These are phyloP conservation scores for Parastagonospora nodorum DNA, from an alignment of 2,329 filamentous ascomycete genomes.

Conservation along the genomic window DNA sequence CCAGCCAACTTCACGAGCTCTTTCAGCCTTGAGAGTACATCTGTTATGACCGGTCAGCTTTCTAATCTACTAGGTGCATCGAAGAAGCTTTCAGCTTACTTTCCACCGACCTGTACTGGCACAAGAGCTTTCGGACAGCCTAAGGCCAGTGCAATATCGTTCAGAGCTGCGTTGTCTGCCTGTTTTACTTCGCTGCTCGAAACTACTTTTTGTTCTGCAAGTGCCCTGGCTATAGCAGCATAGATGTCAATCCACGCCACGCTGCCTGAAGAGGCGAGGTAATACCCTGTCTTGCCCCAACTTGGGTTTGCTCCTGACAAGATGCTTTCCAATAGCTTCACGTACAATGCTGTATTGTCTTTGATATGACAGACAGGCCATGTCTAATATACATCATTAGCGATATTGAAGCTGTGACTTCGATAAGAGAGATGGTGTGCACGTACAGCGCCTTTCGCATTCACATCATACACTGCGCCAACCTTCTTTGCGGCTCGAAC, in stretches of 20 bases:
- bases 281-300: constrained; percentile 55
- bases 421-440: not conserved
- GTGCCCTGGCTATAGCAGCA: constrained; percentile 48
- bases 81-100: constrained; percentile 38
- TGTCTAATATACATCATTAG: constrained; percentile 29
- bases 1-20: constrained; percentile 55
- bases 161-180: constrained; percentile 46
- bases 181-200: constrained; percentile 42
- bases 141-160: constrained; percentile 45
- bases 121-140: not conserved
- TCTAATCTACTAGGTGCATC: not conserved
- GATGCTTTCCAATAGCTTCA: constrained; percentile 54
- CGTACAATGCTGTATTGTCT: constrained; percentile 55
- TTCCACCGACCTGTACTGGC: constrained; percentile 49
- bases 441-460: constrained; percentile 36
- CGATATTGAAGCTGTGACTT: not conserved
- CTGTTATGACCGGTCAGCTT: constrained; percentile 28
- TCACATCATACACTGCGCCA: constrained; percentile 47
- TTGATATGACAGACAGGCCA: constrained; percentile 61
- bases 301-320: constrained; percentile 45
- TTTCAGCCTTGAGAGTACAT: constrained; percentile 51
- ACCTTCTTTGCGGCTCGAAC: constrained; percentile 52
- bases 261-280: constrained; percentile 56
- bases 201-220: constrained; percentile 50
- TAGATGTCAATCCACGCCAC: constrained; percentile 60